Percentiles rank a stretch among this genome's conserved stretches.
These are phyloP conservation scores for Ascochyta lentis DNA, from an alignment of 2,329 filamentous ascomycete genomes.

Conservation along the genomic window DNA sequence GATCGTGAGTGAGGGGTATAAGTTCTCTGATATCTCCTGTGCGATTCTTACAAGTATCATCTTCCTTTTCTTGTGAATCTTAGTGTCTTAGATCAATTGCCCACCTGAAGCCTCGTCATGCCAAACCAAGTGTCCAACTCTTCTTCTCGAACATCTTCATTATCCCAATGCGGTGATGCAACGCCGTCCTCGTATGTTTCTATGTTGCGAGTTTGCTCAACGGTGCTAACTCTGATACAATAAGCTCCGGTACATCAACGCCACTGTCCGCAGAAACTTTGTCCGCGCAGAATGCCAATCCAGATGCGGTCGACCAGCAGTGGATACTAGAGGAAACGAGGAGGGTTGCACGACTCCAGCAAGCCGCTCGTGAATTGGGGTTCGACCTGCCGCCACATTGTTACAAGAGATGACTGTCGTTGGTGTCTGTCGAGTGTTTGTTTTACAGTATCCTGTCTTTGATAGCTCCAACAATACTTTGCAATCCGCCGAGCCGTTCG, in stretches of 20 bases:
- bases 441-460: slow-evolving; percentile 35
- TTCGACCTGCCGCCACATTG: slow-evolving; percentile 10
- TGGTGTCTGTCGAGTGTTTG: neutral
- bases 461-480: slow-evolving; percentile 51
- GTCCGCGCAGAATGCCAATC: neutral
- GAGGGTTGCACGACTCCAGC: slow-evolving; percentile 3
- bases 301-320: slow-evolving; percentile 1
- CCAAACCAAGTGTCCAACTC: neutral
- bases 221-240: neutral
- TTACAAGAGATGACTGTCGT: slow-evolving; percentile 1
- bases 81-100: no score
- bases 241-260: slow-evolving; percentile 1
- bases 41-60: neutral
- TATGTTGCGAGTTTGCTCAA: neutral
- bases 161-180: neutral
- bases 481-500: slow-evolving; percentile 56
- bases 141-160: neutral
- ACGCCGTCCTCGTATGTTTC: neutral
- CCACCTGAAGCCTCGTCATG: neutral
- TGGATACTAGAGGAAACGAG: slow-evolving; percentile 10
- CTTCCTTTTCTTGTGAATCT: neutral
- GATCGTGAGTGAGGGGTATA: slow-evolving; percentile 1
- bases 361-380: slow-evolving; percentile 9
- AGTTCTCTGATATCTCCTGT: neutral
- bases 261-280: slow-evolving; percentile 6